Percentiles rank a stretch among this genome's conserved stretches.
Evolutionary conservation across 2,329 filamentous ascomycete species (phyloP).

Genomic region (Aureobasidium sp.): DNA sequence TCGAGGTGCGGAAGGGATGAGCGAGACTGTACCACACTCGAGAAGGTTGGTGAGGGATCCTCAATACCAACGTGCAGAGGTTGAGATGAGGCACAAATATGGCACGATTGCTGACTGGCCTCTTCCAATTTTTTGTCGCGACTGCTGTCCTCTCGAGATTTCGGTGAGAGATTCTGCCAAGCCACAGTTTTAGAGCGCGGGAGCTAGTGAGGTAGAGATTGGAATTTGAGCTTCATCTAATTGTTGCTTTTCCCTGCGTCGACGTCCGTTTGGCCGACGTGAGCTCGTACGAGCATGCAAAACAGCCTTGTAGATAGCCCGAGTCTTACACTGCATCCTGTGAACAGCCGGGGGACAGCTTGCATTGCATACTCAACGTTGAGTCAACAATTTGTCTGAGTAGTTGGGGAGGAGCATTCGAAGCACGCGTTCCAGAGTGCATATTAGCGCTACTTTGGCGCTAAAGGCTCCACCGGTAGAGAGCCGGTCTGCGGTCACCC

Average conservation of each 20-base stretch:
- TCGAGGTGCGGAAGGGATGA: not conserved
- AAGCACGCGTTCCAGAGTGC: conserved; percentile 11
- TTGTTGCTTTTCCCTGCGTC: conserved; percentile 12
- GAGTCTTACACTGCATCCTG: conserved; percentile 4
- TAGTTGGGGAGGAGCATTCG: conserved; percentile 3
- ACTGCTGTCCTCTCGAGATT: conserved; percentile 7
- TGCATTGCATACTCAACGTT: conserved; percentile 11
- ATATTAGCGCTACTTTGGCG: conserved; percentile 3
- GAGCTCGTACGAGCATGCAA: not conserved
- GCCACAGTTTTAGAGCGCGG: conserved; percentile 12
- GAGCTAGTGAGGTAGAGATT: conserved; percentile 8
- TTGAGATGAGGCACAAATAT: conserved; percentile 13
- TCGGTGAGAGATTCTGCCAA: conserved; percentile 9
- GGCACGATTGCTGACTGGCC: conserved; percentile 14
- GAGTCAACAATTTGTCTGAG: not conserved
- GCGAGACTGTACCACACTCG: conserved; percentile 13
- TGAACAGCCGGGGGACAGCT: not conserved
- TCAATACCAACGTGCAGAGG: conserved; percentile 13
- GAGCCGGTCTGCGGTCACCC: not conserved
- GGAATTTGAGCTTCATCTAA: conserved; percentile 6
- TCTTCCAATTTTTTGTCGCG: conserved; percentile 5
- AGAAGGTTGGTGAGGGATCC: conserved; percentile 1
- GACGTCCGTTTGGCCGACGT: not conserved
- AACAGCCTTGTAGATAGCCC: not conserved
- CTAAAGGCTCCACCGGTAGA: conserved; percentile 7